phyloP scores from a whole-genome alignment of 768 basidiomycete species.

The Russula ochroleuca region DNA sequence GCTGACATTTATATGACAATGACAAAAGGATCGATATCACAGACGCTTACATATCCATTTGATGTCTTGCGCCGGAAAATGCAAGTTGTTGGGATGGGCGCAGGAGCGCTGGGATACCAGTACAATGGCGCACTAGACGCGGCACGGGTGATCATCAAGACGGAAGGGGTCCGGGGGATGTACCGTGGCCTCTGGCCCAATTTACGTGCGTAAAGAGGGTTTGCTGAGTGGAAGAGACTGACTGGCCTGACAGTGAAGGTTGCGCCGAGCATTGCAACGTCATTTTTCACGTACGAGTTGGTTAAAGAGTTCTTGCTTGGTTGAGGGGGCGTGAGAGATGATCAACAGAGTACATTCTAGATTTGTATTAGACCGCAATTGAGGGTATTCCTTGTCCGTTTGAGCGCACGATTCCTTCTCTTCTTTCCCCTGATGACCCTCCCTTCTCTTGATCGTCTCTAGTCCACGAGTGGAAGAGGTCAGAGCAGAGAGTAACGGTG shows the following conservation, averaged over 20 bases:
- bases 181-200: conserved; percentile 90
- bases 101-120: conserved; percentile 51
- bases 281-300: conserved; percentile 80
- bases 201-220: conserved; percentile 53
- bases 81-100: conserved; percentile 80
- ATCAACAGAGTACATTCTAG: conserved; percentile 16
- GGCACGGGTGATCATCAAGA: conserved; percentile 56
- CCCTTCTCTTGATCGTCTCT: background rate
- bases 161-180: conserved; percentile 72
- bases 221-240: background rate
- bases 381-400: background rate
- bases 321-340: conserved; percentile 28
- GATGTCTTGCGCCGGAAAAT: conserved; percentile 94
- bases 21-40: conserved; percentile 76
- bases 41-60: conserved; percentile 93
- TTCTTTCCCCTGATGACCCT: conserved; percentile 3
- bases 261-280: conserved; percentile 85
- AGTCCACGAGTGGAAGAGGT: background rate
- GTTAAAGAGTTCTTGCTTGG: conserved; percentile 49
- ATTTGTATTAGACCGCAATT: conserved; percentile 22
- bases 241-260: conserved; percentile 61
- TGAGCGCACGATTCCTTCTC: background rate
- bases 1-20: conserved; percentile 19
- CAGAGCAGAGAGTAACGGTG: background rate
- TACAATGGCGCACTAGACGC: conserved; percentile 84